Percentiles rank a stretch among this genome's conserved stretches.
phyloP scores from a whole-genome alignment of 148 eudicot genomes.

The Fagopyrum esculentum region DNA sequence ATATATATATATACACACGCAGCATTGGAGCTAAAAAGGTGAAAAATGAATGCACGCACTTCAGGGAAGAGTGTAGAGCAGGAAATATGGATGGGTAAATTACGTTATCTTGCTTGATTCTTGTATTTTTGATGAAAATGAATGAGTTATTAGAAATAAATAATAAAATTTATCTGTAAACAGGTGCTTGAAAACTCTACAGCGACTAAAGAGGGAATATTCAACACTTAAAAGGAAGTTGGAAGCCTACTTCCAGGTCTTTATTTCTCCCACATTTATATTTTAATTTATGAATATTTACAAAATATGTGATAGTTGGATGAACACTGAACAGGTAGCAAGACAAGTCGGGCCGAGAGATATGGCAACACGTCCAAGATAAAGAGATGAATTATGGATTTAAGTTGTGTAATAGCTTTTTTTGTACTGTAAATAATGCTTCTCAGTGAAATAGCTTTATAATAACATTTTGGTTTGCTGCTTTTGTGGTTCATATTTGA shows the following conservation, averaged over 20 bases:
- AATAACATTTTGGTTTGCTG: too few species aligned
- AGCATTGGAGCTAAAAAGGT: slow-evolving; percentile 94
- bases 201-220: slow-evolving; percentile 56
- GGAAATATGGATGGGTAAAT: slow-evolving; percentile 79
- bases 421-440: slow-evolving; percentile 15
- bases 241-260: slow-evolving; percentile 63
- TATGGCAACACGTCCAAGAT: background rate
- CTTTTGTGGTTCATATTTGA: too few species aligned
- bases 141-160: background rate
- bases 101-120: background rate
- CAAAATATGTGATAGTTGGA: background rate
- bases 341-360: slow-evolving; percentile 12
- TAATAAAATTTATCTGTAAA: background rate
- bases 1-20: background rate
- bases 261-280: background rate
- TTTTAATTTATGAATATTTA: background rate
- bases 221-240: slow-evolving; percentile 46
- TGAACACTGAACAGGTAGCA: background rate
- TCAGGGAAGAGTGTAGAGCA: slow-evolving; percentile 62
- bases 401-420: background rate
- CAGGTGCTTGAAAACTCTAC: slow-evolving; percentile 58
- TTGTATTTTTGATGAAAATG: background rate
- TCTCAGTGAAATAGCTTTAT: too few species aligned
- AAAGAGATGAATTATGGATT: background rate
- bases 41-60: slow-evolving; percentile 69